These are phyloP conservation scores for Rhodotorula sp. DNA, from an alignment of 1,284 basidiomycete genomes.

Conservation along the genomic window DNA sequence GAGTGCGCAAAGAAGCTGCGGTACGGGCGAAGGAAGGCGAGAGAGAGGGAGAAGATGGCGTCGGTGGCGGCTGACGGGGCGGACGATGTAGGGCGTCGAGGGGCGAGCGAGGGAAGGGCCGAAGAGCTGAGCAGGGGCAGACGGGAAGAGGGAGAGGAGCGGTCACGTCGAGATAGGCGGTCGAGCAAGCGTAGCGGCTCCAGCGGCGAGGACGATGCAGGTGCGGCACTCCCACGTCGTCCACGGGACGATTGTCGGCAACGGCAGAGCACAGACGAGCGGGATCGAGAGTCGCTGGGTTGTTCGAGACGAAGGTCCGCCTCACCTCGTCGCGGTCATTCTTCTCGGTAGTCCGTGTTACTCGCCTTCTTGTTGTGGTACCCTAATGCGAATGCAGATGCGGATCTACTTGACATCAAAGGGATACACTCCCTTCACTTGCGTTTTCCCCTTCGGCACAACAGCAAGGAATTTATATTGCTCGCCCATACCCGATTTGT, in stretches of 20 bases:
- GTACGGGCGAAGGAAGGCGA: slow-evolving; percentile 61
- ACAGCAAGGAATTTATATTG: slow-evolving; percentile 58
- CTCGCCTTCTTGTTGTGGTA: too few relatives aligned
- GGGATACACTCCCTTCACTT: slow-evolving; percentile 11
- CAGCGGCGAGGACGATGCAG: neutral
- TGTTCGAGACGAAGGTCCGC: neutral
- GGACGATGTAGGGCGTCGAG: too few relatives aligned
- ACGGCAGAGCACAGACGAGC: neutral
- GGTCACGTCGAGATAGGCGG: neutral
- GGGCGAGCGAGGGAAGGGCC: neutral
- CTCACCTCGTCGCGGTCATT: neutral
- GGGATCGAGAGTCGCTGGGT: neutral
- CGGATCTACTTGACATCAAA: slow-evolving; percentile 18
- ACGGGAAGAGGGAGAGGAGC: neutral
- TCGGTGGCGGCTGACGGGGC: neutral
- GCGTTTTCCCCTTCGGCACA: slow-evolving; percentile 25
- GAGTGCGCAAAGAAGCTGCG: slow-evolving; percentile 76
- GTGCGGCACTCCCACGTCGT: slow-evolving; percentile 3
- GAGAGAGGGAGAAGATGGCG: slow-evolving; percentile 50
- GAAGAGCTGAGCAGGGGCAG: neutral
- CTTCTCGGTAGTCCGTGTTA: too few relatives aligned
- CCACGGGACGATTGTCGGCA: neutral
- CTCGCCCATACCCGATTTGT: slow-evolving; percentile 57
- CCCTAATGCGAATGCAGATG: too few relatives aligned
- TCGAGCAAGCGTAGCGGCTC: too few relatives aligned